These are phyloP conservation scores for Globisporangium recalcitrans DNA, from an alignment of 352 stramenopile genomes.

Conservation along the genomic window DNA sequence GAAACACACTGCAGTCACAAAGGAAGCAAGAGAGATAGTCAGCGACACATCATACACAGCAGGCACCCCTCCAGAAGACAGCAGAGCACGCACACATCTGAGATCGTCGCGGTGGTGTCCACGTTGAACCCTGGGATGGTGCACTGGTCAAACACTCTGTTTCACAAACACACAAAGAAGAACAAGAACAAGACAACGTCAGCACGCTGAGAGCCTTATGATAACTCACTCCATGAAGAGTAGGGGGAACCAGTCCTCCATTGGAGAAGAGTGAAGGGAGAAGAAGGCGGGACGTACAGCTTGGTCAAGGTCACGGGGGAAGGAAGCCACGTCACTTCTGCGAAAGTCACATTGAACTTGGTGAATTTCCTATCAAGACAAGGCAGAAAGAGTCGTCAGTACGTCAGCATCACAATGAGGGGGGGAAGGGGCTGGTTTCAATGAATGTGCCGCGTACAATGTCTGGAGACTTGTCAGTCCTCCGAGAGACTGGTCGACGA, in stretches of 20 bases:
- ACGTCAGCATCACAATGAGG: not conserved
- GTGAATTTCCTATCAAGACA: conserved; percentile 22
- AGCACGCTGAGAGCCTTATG: no score
- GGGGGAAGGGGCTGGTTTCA: not conserved
- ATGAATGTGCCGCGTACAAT: conserved; percentile 16
- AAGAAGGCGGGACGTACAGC: conserved; percentile 23
- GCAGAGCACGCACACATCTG: conserved; percentile 26
- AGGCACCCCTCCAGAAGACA: not conserved
- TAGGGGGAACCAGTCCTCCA: no score
- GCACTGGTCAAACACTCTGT: conserved; percentile 40
- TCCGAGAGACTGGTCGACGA: conserved; percentile 15
- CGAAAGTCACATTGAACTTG: conserved; percentile 38
- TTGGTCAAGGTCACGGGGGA: conserved; percentile 23
- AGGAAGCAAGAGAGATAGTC: not conserved
- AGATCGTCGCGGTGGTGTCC: conserved; percentile 24
- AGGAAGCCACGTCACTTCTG: conserved; percentile 31
- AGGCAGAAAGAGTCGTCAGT: not conserved
- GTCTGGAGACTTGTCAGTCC: conserved; percentile 26
- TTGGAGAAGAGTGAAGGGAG: not conserved
- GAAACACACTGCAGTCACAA: conserved; percentile 27
- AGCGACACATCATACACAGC: not conserved
- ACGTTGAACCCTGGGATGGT: conserved; percentile 35
- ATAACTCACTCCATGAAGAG: no score
- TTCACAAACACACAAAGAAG: not conserved
- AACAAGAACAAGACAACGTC: not conserved